phyloP scores from a whole-genome alignment of 306 rosid genomes.

The Cucurbita pepo region DNA sequence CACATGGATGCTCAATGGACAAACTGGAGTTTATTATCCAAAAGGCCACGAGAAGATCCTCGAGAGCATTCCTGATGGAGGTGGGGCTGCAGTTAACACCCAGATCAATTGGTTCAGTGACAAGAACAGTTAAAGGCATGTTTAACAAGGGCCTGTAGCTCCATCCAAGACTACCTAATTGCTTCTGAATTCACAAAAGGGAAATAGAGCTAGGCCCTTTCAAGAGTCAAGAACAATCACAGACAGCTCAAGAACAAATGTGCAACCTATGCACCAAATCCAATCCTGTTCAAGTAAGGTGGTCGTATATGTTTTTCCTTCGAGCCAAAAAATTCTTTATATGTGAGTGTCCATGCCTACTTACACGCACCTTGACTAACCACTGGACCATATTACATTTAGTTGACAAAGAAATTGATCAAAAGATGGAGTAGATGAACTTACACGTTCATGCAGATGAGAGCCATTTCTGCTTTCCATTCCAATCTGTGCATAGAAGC shows the following conservation, averaged over 20 bases:
- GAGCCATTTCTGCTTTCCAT: neutral
- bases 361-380: no score
- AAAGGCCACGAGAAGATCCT: constrained; percentile 20
- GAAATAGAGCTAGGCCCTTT: neutral
- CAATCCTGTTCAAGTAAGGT: neutral
- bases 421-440: neutral
- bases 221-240: neutral
- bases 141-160: neutral
- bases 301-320: neutral
- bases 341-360: no score
- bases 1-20: constrained; percentile 14
- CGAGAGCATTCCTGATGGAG: neutral
- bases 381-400: no score
- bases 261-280: neutral
- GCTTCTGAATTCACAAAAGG: constrained; percentile 1
- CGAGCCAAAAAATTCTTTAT: neutral
- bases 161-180: neutral
- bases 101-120: constrained; percentile 10
- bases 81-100: constrained; percentile 5
- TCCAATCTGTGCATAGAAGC: neutral
- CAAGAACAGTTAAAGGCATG: neutral
- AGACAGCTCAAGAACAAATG: neutral
- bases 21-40: constrained; percentile 18
- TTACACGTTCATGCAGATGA: neutral
- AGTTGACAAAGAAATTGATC: neutral